Base-by-base conservation (phyloP, 371 early-diverging fungal species). In the Syncephalis plumigaleata region DNA sequence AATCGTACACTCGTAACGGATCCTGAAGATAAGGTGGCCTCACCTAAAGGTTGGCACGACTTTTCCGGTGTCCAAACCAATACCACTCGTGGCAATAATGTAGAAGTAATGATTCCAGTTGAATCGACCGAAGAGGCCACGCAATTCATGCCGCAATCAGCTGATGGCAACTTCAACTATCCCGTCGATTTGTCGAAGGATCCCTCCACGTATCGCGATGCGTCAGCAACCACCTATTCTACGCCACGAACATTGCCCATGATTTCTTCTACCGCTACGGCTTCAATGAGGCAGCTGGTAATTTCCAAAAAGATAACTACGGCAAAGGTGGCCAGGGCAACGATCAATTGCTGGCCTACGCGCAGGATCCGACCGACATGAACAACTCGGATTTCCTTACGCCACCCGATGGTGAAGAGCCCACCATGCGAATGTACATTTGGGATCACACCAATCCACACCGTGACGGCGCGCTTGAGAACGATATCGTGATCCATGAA, bases 251-350 rank as follows among this genome's bases (percentile, higher is more conserved):
- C 61, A 75, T 63, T 45, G 61, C 64, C 39, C 89, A 88, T 63
- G 89, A 88, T 53, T 58, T 88, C 58, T 77, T 75, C 59, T 80
- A 87, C 61, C 66, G 74, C 43, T 96, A 92, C 53, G 97, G 97
- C 0, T 96, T 94, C 59, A 78, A 82, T 59, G 97, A 96, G 60
- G 70, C 72, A 47, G 66, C 90, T 17, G 97, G 97, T 26, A 96
- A 96, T 66, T 96, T 96, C 69, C 97, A 96, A 65, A 75, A 87
- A 58, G 70, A 79, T 60, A 96, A 96, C 62, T 68, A 77, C 55
- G 75, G 68, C 26, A 73, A 78, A 46, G 70, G 71, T 23, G 80
- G 80, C 9, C 36, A 48, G n/a, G 74, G 64, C 39, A 53, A 49
- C 48, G 80, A 79, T 50, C 52, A 57, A 23, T 64, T 80, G 5